These are phyloP conservation scores for Penstemon barbatus DNA, from an alignment of 257 asterid genomes.

Conservation along the genomic window DNA sequence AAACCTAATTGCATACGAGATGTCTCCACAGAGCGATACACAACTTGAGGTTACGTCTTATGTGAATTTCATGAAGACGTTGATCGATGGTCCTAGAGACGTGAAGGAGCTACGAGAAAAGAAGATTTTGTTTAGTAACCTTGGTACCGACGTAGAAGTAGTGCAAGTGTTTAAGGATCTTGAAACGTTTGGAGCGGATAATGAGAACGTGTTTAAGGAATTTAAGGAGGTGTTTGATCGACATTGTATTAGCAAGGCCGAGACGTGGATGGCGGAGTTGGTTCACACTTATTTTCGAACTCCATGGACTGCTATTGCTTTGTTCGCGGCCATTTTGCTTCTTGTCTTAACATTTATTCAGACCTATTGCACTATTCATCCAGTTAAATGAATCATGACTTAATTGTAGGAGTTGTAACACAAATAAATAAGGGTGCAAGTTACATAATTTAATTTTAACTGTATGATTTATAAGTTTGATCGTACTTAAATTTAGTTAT, in stretches of 20 bases:
- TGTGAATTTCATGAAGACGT: slow-evolving; percentile 39
- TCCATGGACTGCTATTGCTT: slow-evolving; percentile 43
- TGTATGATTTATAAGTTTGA: no score
- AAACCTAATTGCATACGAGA: slow-evolving; percentile 41
- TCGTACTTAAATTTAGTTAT: no score
- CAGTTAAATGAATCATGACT: no score
- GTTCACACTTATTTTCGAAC: slow-evolving; percentile 31
- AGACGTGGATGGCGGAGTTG: slow-evolving; percentile 43
- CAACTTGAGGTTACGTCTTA: slow-evolving; percentile 24
- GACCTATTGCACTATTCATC: background rate
- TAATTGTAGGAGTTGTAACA: no score
- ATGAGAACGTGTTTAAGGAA: slow-evolving; percentile 12
- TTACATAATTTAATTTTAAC: no score
- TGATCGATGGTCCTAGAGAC: slow-evolving; percentile 34
- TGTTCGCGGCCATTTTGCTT: slow-evolving; percentile 35
- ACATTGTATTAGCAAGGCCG: slow-evolving; percentile 35
- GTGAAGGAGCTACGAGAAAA: slow-evolving; percentile 37
- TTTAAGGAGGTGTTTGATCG: slow-evolving; percentile 30
- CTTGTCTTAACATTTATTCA: slow-evolving; percentile 23
- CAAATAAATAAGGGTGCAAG: no score
- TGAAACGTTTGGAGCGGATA: slow-evolving; percentile 31
- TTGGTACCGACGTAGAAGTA: slow-evolving; percentile 36
- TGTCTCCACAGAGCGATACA: slow-evolving; percentile 25
- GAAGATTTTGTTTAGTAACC: slow-evolving; percentile 28
- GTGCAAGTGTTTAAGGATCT: slow-evolving; percentile 30